Percentiles rank a stretch among this genome's conserved stretches.
These are phyloP conservation scores for Tuber calosporum DNA, from an alignment of 495 filamentous ascomycete species.

Conservation along the genomic window DNA sequence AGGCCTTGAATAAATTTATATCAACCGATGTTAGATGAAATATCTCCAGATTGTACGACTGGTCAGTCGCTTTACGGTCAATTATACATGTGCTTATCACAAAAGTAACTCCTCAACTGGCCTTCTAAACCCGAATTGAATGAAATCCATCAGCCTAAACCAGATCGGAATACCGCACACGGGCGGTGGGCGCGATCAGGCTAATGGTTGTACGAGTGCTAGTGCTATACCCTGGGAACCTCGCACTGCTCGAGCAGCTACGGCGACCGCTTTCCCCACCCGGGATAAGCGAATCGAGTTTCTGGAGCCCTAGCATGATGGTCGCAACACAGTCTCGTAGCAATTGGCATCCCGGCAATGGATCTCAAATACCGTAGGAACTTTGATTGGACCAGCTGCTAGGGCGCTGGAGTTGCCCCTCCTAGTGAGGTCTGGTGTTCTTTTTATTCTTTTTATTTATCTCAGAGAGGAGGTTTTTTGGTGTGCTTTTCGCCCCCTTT, in stretches of 20 bases:
- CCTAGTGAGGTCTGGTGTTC: no score
- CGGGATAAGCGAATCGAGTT: not conserved
- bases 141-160: not conserved
- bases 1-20: no score
- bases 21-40: not conserved
- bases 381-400: no score
- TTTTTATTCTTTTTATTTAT: no score
- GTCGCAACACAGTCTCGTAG: not conserved
- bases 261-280: not conserved
- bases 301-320: not conserved
- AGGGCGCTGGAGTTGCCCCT: no score
- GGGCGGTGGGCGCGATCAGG: not conserved
- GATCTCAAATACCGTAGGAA: not conserved
- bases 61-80: not conserved
- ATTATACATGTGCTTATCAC: not conserved
- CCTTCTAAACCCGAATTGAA: not conserved
- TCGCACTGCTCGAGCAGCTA: not conserved
- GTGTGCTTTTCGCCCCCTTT: no score
- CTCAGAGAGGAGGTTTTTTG: no score
- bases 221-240: not conserved
- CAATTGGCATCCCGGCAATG: not conserved
- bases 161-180: not conserved
- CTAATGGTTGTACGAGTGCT: not conserved
- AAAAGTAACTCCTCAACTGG: not conserved
- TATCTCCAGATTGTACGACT: not conserved